Conservation (phyloP, 805 yeast species). For the Candida michaelii region DNA sequence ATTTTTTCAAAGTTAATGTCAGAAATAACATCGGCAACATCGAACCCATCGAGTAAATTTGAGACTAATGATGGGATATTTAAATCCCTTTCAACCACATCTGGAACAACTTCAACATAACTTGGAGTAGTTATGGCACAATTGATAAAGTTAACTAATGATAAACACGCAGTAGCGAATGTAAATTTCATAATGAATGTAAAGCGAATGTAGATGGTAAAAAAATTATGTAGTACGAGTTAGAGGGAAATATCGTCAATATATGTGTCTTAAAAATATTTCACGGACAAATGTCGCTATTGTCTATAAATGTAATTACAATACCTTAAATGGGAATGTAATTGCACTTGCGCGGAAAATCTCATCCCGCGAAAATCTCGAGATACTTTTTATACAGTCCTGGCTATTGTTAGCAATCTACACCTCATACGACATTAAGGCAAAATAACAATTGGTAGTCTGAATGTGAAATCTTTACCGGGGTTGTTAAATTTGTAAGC, state of each 20-base stretch:
- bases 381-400: not conserved
- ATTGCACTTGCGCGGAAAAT: not conserved
- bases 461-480: conserved; percentile 31
- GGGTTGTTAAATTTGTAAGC: conserved; percentile 22
- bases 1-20: conserved; percentile 21
- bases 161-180: conserved; percentile 15
- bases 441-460: conserved; percentile 24
- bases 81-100: conserved; percentile 18
- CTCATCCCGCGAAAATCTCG: not conserved
- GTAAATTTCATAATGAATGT: conserved; percentile 15
- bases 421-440: conserved; percentile 2
- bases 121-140: conserved; percentile 12
- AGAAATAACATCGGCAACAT: conserved; percentile 18
- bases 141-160: conserved; percentile 12
- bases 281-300: not conserved
- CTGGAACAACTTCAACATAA: conserved; percentile 10
- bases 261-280: not conserved
- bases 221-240: not conserved
- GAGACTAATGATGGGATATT: conserved; percentile 13
- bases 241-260: not conserved
- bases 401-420: not conserved
- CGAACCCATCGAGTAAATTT: conserved; percentile 19
- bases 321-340: conserved; percentile 3
- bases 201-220: not conserved
- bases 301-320: conserved; percentile 3